Evolutionary conservation across 2,329 filamentous ascomycete species (phyloP).

Genomic region (Penicillium paneum): DNA sequence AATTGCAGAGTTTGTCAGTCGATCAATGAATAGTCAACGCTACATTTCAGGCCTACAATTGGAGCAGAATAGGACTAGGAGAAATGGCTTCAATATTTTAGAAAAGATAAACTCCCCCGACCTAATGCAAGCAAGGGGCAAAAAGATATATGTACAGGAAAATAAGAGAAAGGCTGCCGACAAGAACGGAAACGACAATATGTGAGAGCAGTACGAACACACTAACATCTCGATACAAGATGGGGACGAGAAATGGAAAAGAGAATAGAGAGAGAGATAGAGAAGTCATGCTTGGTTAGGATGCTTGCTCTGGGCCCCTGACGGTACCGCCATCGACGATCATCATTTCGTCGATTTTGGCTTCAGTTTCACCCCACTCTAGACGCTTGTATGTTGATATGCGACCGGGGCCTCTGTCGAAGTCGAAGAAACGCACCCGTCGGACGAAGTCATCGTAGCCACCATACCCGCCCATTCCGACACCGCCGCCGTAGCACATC

Average conservation of each 20-base stretch:
- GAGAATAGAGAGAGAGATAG: not conserved
- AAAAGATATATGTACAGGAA: slow-evolving; percentile 22
- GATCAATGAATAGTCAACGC: not conserved
- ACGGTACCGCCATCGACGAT: slow-evolving; percentile 59
- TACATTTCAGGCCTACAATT: not conserved
- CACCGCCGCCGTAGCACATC: slow-evolving; percentile 97
- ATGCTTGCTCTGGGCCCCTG: slow-evolving; percentile 30
- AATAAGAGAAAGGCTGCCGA: slow-evolving; percentile 3
- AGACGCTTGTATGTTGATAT: slow-evolving; percentile 91
- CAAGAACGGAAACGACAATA: slow-evolving; percentile 13
- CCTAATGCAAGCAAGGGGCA: slow-evolving; percentile 20
- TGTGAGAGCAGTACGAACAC: slow-evolving; percentile 12
- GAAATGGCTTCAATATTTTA: slow-evolving; percentile 19
- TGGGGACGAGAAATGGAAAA: not conserved
- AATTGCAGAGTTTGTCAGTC: not conserved
- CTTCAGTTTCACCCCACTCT: slow-evolving; percentile 59
- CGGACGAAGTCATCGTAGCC: slow-evolving; percentile 84
- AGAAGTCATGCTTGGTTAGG: slow-evolving; percentile 1
- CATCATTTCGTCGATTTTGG: slow-evolving; percentile 57
- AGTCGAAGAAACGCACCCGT: slow-evolving; percentile 81
- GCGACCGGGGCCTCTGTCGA: slow-evolving; percentile 85
- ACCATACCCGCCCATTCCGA: slow-evolving; percentile 91
- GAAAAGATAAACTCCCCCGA: slow-evolving; percentile 15
- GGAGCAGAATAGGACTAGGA: slow-evolving; percentile 1
- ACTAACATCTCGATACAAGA: not conserved